Evolutionary conservation across 495 filamentous ascomycete species (phyloP).

Genomic region (Penicillium lividum): DNA sequence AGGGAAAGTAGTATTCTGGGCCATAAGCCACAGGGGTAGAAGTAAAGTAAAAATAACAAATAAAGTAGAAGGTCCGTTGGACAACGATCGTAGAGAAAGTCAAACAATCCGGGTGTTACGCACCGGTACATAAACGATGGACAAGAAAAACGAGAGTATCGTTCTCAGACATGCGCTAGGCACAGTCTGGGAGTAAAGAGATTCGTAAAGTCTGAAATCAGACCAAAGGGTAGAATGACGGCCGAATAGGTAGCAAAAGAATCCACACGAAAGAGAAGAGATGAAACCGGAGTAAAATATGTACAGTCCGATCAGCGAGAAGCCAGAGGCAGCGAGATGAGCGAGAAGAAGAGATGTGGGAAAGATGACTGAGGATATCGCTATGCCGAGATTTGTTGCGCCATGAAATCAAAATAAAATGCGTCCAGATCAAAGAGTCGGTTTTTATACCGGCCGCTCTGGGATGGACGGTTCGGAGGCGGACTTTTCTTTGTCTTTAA

Average conservation of each 20-base stretch:
- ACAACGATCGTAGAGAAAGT: slow-evolving; percentile 33
- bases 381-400: slow-evolving; percentile 34
- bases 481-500: slow-evolving; percentile 50
- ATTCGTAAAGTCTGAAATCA: slow-evolving; percentile 41
- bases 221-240: slow-evolving; percentile 13
- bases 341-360: slow-evolving; percentile 24
- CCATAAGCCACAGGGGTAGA: slow-evolving; percentile 16
- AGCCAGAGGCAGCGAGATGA: slow-evolving; percentile 19
- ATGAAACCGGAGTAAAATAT: slow-evolving; percentile 24
- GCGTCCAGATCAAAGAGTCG: slow-evolving; percentile 23
- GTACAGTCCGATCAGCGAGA: slow-evolving; percentile 24
- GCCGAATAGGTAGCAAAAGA: slow-evolving; percentile 18
- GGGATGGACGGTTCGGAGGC: slow-evolving; percentile 20
- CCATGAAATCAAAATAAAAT: slow-evolving; percentile 29
- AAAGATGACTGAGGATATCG: slow-evolving; percentile 28
- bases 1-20: slow-evolving; percentile 26
- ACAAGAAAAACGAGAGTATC: slow-evolving; percentile 38
- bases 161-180: slow-evolving; percentile 38
- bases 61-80: slow-evolving; percentile 16
- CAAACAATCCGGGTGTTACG: slow-evolving; percentile 29
- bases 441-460: slow-evolving; percentile 29
- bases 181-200: slow-evolving; percentile 37
- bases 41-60: slow-evolving; percentile 13
- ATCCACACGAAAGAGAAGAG: slow-evolving; percentile 24
- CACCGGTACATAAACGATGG: slow-evolving; percentile 42